Base-by-base conservation (phyloP, 2,329 filamentous ascomycete species). In the Alternaria rosae region DNA sequence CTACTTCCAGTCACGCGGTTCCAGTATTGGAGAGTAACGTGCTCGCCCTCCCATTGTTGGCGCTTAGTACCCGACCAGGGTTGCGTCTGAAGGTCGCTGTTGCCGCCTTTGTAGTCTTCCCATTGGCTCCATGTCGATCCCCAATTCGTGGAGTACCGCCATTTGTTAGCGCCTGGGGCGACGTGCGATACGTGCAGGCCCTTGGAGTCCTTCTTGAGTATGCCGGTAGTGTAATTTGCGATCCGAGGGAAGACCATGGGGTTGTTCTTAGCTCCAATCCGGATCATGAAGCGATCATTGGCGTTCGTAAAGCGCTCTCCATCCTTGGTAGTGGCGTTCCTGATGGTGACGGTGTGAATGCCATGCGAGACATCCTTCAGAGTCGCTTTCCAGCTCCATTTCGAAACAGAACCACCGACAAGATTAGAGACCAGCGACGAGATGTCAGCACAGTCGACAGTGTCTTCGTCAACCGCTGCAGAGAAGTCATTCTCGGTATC, bases 11-110 rank as follows among this genome's bases (percentile, higher is more conserved):
- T 82, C 54, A 86, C 78, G 56, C 82, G 81, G 70, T 83, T 88
- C 84, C 85, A 91, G 73, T 90, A 91, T 69, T 90, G 87, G 23
- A 90, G 83, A 25, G 85, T 83, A 35, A 90, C 81, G 69, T 90
- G 88, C 43, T 89, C 84, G 25, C 87, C 88, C 25, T 82, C 70
- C 88, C 88, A 91, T 47, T 76, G 75, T 72, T 91, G 88, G 5
- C 81, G 70, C 17, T 83, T 78, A 1, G 86, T 87, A n/a, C 88
- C 88, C 5, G 81, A 82, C 88, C 88, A 90, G 4, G 79, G 68
- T 61, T n/a, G 42, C 5, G 13, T 44, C 1, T 9, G 8, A 4
- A 44, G 7, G 20, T 44, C 8, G 20, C 42, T 44, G 12, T n/a
- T 23, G 0, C 42, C 42, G 4, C 42, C 42, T 44, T 44, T 25